Percentiles rank a stretch among this genome's conserved stretches.
Evolutionary conservation across 257 asterid genomes (phyloP).

Genomic region (Pogostemon cablin): DNA sequence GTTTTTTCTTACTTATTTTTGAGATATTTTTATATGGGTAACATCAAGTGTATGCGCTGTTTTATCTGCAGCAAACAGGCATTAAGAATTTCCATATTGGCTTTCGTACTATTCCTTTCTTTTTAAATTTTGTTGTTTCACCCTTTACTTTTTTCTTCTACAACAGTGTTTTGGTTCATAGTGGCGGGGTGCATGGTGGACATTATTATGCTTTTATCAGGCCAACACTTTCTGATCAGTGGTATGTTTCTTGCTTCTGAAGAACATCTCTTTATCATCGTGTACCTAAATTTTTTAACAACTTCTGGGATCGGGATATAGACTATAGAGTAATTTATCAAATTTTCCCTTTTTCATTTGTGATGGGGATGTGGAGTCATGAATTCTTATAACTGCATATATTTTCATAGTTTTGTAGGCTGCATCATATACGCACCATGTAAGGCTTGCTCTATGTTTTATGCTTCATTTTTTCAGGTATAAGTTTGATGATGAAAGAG

Average conservation of each 20-base stretch:
- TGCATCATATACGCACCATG: background rate
- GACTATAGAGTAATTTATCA: too few species aligned
- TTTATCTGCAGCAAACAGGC: slow-evolving; percentile 29
- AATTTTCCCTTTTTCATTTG: too few species aligned
- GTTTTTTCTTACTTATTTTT: slow-evolving; percentile 1
- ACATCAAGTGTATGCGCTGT: background rate
- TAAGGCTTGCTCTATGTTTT: slow-evolving; percentile 25
- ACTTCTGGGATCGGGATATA: too few species aligned
- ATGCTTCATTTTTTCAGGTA: slow-evolving; percentile 56
- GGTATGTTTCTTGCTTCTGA: slow-evolving; percentile 54
- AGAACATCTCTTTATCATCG: slow-evolving; percentile 1
- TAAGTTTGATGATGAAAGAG: slow-evolving; percentile 98
- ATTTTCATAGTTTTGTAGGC: background rate
- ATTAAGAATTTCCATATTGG: slow-evolving; percentile 5
- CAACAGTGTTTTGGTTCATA: slow-evolving; percentile 94
- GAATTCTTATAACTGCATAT: background rate
- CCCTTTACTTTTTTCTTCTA: slow-evolving; percentile 24
- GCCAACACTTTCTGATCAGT: slow-evolving; percentile 89
- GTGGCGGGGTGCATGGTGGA: slow-evolving; percentile 99
- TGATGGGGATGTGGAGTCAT: too few species aligned
- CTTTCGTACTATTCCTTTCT: background rate
- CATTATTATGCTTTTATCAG: slow-evolving; percentile 98
- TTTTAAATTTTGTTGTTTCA: background rate
- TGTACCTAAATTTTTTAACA: background rate
- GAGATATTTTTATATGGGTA: slow-evolving; percentile 5